Conservation (phyloP, 1,139 yeast genomes). For the Debaryomyces robertsiae region DNA sequence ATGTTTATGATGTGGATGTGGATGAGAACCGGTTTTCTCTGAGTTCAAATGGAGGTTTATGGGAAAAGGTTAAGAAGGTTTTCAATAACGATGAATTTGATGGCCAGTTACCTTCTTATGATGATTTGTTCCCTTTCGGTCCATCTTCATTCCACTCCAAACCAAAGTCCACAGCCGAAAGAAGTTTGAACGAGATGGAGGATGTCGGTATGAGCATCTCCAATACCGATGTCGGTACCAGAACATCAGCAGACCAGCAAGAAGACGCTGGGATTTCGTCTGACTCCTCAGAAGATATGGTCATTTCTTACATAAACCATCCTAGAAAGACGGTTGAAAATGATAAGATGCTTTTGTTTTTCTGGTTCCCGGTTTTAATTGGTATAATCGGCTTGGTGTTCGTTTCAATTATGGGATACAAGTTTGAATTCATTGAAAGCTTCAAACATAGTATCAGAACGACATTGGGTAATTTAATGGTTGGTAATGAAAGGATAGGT, state of each 20-base stretch:
- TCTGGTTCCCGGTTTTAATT: slow-evolving; percentile 80
- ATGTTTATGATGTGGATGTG: slow-evolving; percentile 11
- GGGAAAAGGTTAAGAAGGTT: slow-evolving; percentile 67
- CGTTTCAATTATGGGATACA: slow-evolving; percentile 55
- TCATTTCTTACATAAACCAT: slow-evolving; percentile 57
- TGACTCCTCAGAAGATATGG: slow-evolving; percentile 56
- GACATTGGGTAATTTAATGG: slow-evolving; percentile 60
- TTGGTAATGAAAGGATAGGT: slow-evolving; percentile 70
- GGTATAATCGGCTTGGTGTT: slow-evolving; percentile 52
- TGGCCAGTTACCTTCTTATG: slow-evolving; percentile 68
- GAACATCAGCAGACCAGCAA: slow-evolving; percentile 16
- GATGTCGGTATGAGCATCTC: slow-evolving; percentile 5
- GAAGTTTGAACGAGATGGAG: slow-evolving; percentile 27
- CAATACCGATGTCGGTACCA: slow-evolving; percentile 13
- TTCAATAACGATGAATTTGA: slow-evolving; percentile 48
- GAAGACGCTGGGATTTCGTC: slow-evolving; percentile 40
- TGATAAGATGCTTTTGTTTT: slow-evolving; percentile 83
- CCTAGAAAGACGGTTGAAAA: slow-evolving; percentile 69
- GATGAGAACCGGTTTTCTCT: slow-evolving; percentile 12
- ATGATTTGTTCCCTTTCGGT: slow-evolving; percentile 78
- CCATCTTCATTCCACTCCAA: slow-evolving; percentile 32
- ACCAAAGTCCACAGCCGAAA: slow-evolving; percentile 41
- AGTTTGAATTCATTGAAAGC: slow-evolving; percentile 40
- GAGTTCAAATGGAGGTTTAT: slow-evolving; percentile 36
- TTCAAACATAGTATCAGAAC: slow-evolving; percentile 53